phyloP scores from a whole-genome alignment of 129 eudicot genomes.

The Pseudognaphalium luteoalbum region DNA sequence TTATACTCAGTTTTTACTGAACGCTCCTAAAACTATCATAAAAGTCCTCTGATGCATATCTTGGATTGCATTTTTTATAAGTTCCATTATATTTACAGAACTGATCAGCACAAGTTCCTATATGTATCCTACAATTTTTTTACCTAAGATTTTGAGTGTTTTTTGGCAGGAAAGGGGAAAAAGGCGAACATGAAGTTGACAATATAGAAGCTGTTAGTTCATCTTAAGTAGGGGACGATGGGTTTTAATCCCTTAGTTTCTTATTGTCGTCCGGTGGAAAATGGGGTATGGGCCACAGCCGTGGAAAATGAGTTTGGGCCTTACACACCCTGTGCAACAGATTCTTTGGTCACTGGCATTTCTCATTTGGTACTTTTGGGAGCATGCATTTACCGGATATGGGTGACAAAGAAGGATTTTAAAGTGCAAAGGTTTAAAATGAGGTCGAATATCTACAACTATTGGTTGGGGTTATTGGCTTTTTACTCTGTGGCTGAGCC shows the following conservation, averaged over 20 bases:
- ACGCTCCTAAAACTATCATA: neutral
- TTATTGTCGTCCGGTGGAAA: slow-evolving; percentile 77
- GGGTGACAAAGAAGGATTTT: slow-evolving; percentile 56
- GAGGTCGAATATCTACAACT: slow-evolving; percentile 72
- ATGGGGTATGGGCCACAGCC: slow-evolving; percentile 77
- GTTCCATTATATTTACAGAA: neutral
- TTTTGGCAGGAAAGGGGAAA: slow-evolving; percentile 26
- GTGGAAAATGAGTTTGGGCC: slow-evolving; percentile 83
- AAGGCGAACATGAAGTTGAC: slow-evolving; percentile 10
- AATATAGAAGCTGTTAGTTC: slow-evolving; percentile 17
- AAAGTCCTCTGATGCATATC: neutral
- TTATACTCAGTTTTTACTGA: neutral
- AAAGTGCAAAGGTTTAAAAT: slow-evolving; percentile 60
- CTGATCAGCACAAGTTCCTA: neutral
- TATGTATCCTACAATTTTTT: neutral
- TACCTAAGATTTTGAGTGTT: slow-evolving; percentile 7
- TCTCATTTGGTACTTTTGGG: slow-evolving; percentile 77
- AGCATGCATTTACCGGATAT: slow-evolving; percentile 59
- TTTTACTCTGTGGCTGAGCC: slow-evolving; percentile 70
- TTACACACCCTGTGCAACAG: slow-evolving; percentile 88
- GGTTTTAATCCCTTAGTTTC: slow-evolving; percentile 56
- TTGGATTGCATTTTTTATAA: no score
- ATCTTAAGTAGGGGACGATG: slow-evolving; percentile 43
- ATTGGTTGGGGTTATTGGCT: slow-evolving; percentile 68
- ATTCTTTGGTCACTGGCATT: slow-evolving; percentile 58